Conservation (phyloP, 2,329 filamentous ascomycete genomes). For the Phyllosticta paracitricarpa region DNA sequence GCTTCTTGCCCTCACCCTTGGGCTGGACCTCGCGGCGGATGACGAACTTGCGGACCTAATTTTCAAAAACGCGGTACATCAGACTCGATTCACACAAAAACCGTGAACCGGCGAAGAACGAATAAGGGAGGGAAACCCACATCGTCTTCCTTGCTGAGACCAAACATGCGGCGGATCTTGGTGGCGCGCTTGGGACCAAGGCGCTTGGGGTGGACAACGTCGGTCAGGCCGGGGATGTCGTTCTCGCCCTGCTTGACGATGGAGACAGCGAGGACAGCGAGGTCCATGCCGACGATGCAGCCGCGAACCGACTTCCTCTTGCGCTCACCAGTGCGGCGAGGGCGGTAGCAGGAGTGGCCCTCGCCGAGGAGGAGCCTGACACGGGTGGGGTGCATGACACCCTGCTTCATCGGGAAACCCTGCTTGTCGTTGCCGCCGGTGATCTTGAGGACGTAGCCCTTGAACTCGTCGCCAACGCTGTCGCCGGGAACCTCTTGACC, state of each 20-base stretch:
- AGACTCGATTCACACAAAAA: slow-evolving; percentile 51
- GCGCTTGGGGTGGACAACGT: slow-evolving; percentile 97
- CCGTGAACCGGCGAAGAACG: slow-evolving; percentile 25
- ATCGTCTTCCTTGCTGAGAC: slow-evolving; percentile 99
- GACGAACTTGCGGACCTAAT: slow-evolving; percentile 96
- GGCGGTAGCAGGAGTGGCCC: slow-evolving; percentile 98
- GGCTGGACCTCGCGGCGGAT: slow-evolving; percentile 96
- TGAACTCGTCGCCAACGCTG: slow-evolving; percentile 97
- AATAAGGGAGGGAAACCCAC: slow-evolving; percentile 54
- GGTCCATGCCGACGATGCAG: slow-evolving; percentile 94
- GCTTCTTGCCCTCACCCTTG: slow-evolving; percentile 93
- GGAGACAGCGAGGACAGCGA: slow-evolving; percentile 86
- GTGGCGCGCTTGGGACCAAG: slow-evolving; percentile 99
- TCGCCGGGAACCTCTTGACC: slow-evolving; percentile 87
- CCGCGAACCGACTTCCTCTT: slow-evolving; percentile 99
- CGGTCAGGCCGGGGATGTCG: slow-evolving; percentile 93
- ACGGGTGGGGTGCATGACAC: slow-evolving; percentile 97
- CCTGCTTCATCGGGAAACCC: slow-evolving; percentile 99
- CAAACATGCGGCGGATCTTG: slow-evolving; percentile 99
- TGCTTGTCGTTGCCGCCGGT: slow-evolving; percentile 99
- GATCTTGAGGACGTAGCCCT: slow-evolving; percentile 99
- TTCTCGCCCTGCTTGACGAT: slow-evolving; percentile 96
- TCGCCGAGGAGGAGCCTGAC: slow-evolving; percentile 92
- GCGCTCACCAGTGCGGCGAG: slow-evolving; percentile 94
- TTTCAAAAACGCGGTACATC: slow-evolving; percentile 27